Percentiles rank a stretch among this genome's conserved stretches.
Conservation (phyloP, 176 grass and related monocot genomes). For the Stipa capillata region DNA sequence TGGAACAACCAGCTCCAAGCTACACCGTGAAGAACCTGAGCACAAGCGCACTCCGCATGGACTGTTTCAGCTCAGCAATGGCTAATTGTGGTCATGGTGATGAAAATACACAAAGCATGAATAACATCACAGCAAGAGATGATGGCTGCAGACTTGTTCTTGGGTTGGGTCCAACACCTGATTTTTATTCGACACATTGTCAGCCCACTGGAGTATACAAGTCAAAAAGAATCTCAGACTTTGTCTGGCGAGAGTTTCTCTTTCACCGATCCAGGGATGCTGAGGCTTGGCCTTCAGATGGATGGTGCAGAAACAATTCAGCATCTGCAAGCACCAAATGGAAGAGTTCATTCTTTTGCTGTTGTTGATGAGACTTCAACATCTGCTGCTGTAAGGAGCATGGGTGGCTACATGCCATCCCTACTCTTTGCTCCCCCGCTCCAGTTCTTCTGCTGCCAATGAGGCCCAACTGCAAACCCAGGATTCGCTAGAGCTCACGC, state of each 20-base stretch:
- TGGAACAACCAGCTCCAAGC: constrained; percentile 15
- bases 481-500: constrained; percentile 23
- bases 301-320: constrained; percentile 27
- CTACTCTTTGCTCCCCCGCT: constrained; percentile 50
- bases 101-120: constrained; percentile 5
- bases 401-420: constrained; percentile 67
- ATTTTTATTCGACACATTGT: constrained; percentile 44
- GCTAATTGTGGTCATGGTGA: constrained; percentile 4
- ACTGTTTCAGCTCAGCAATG: constrained; percentile 25
- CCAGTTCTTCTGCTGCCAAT: background rate
- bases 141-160: constrained; percentile 64
- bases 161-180: constrained; percentile 71
- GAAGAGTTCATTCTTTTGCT: constrained; percentile 18
- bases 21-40: constrained; percentile 30
- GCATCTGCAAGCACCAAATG: constrained; percentile 12
- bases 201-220: background rate
- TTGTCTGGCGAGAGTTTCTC: constrained; percentile 26
- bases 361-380: constrained; percentile 65
- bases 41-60: constrained; percentile 32
- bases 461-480: constrained; percentile 5
- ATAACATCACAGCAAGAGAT: constrained; percentile 33
- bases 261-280: constrained; percentile 32
- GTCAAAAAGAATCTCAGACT: constrained; percentile 26
- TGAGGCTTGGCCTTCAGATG: constrained; percentile 47
- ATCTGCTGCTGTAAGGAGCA: constrained; percentile 54